Evolutionary conservation across 495 filamentous ascomycete genomes (phyloP), one percentile per base, ranked within the genome.

Genomic region (Tuber melanosporum): DNA sequence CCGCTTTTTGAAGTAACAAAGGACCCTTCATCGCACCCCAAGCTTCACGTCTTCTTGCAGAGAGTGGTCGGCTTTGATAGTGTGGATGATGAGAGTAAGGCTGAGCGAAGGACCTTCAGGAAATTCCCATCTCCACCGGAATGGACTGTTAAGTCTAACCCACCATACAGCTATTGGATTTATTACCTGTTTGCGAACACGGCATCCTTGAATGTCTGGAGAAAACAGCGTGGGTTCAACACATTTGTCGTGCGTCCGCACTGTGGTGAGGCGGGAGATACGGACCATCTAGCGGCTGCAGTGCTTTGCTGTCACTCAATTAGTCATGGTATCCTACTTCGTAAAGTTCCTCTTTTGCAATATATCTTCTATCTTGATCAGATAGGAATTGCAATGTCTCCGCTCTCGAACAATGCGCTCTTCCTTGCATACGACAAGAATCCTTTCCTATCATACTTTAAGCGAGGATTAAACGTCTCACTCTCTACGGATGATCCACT

Each of bases 311-410:
- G 93, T 82, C 95, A 99, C 84, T 98, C 95, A 83, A 99, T 99
- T 85, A 97, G 92, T 83, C 95, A 99, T 84, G 95, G 95, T 2
- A 90, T 99, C 57, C 86, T 97, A 74, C 87, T 99, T 47, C 90
- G 96, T 47, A 99, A 99, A 83, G 94, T 98, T 14, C 96, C 95
- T 7, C 84, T 99, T 71, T 84, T 99, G 76, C 95, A 99, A 83
- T 99, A 99, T 85, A 91, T 98, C 72, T 99, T 97, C 85, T 99
- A 99, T 80, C 89, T 99, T 39, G 94, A 99, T 81, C 94, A 97
- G 82, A 98, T 99, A 78, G 95, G 95, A 74, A 95, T 99, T 82
- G 95, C 95, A 74, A 99, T 99, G 95, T 98, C 95, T 15, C 95
- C 95, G 42, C 89, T 99, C 45, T 97, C 93, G 83, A 99, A 99